Conservation (phyloP, 495 filamentous ascomycete genomes). For the Tuber indicum region DNA sequence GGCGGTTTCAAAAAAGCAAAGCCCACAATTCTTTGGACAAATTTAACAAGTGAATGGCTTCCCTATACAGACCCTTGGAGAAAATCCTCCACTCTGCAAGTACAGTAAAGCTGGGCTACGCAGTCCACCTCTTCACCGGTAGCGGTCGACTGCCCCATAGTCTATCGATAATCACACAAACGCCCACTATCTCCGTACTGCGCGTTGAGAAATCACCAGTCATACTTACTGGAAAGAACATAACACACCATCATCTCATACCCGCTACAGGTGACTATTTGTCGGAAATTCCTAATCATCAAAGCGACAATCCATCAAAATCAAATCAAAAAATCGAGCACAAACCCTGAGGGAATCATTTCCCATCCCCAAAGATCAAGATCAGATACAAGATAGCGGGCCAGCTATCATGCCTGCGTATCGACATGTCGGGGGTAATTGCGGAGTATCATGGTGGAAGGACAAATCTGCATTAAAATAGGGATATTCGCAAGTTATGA, state of each 20-base stretch:
- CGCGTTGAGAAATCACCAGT: neutral
- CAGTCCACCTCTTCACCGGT: neutral
- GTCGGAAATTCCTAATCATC: neutral
- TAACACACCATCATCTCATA: neutral
- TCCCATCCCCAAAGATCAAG: no score
- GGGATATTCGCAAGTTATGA: no score
- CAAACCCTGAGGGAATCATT: no score
- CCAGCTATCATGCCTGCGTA: no score
- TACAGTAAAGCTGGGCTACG: neutral
- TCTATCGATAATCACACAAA: neutral
- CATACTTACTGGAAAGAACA: neutral
- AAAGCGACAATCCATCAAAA: neutral
- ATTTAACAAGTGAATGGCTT: neutral
- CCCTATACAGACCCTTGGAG: neutral
- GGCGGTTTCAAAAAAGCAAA: neutral
- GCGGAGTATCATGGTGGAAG: no score
- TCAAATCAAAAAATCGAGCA: neutral
- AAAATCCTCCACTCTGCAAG: neutral
- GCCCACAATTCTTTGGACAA: neutral
- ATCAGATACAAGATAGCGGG: no score
- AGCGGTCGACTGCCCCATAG: neutral
- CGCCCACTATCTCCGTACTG: neutral
- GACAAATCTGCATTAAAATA: no score
- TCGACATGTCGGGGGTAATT: no score
- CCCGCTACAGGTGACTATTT: neutral